A percentile compares a stretch with the other conserved stretches of the same genome.
Conservation (phyloP, 306 rosid genomes). For the Cucurbita maxima region DNA sequence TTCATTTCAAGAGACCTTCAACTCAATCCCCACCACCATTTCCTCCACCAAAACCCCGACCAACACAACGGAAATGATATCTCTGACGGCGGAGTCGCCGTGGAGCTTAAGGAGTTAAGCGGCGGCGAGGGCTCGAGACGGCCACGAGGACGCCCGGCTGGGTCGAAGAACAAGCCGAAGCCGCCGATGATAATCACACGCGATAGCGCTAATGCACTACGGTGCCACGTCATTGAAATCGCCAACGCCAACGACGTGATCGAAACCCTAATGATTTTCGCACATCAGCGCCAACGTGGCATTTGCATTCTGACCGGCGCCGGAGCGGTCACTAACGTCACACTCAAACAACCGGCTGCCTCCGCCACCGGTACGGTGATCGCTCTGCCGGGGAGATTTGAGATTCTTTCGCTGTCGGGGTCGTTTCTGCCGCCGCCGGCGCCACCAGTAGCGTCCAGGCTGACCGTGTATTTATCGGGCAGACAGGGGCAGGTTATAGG, state of each 20-base stretch:
- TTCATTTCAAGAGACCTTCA: slow-evolving; percentile 74
- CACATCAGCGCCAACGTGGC: slow-evolving; percentile 65
- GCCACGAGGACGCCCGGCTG: slow-evolving; percentile 78
- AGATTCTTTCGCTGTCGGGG: slow-evolving; percentile 69
- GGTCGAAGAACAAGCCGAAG: slow-evolving; percentile 82
- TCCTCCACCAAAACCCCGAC: slow-evolving; percentile 34
- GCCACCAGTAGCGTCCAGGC: slow-evolving; percentile 52
- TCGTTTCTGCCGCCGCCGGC: slow-evolving; percentile 94
- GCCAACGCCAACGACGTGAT: slow-evolving; percentile 68
- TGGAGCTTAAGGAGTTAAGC: slow-evolving; percentile 26
- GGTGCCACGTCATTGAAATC: slow-evolving; percentile 83
- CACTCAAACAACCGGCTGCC: slow-evolving; percentile 76
- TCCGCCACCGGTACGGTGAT: slow-evolving; percentile 70
- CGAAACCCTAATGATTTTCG: slow-evolving; percentile 58
- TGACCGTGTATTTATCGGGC: slow-evolving; percentile 69
- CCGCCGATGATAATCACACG: slow-evolving; percentile 86
- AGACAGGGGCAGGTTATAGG: slow-evolving; percentile 94
- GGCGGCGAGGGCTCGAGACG: slow-evolving; percentile 35
- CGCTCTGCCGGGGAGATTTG: slow-evolving; percentile 73
- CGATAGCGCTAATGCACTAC: slow-evolving; percentile 80
- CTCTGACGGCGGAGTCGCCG: neutral
- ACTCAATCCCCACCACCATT: slow-evolving; percentile 56
- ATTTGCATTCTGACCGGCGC: slow-evolving; percentile 71
- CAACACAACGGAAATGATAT: slow-evolving; percentile 31
- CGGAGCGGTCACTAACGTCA: slow-evolving; percentile 83